A percentile compares a stretch with the other conserved stretches of the same genome.
Evolutionary conservation across 1,284 basidiomycete species (phyloP).

Genomic region (Ganoderma boninense): DNA sequence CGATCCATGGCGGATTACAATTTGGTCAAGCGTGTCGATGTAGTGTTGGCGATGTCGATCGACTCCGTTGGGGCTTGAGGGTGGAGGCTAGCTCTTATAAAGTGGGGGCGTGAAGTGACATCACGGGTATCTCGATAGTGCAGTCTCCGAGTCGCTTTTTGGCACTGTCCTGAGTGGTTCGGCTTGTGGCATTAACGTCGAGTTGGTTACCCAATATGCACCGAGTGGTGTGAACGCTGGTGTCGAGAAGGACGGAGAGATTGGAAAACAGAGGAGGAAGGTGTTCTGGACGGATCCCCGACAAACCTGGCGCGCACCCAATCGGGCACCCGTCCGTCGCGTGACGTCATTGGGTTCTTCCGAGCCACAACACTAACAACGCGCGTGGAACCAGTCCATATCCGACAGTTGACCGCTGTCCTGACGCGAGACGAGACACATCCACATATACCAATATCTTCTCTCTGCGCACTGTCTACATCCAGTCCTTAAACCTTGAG

Average conservation of each 20-base stretch:
- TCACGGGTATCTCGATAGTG: not conserved
- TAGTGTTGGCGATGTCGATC: not conserved
- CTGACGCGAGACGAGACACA: not conserved
- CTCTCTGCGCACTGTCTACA: not conserved
- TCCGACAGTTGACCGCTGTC: not conserved
- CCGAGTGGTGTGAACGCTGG: not conserved
- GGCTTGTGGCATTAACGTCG: not conserved
- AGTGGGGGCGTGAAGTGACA: not conserved
- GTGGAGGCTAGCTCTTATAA: not conserved
- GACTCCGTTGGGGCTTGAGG: not conserved
- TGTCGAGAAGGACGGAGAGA: not conserved
- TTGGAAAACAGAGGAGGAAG: not conserved
- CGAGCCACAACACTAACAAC: not conserved
- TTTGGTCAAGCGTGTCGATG: not conserved
- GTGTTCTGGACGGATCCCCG: conserved; percentile 18
- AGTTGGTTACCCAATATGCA: not conserved
- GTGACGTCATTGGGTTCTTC: conserved; percentile 28
- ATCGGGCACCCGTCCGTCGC: conserved; percentile 22
- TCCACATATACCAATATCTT: not conserved
- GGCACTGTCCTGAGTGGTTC: not conserved
- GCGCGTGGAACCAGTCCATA: not conserved
- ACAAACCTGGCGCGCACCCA: not conserved
- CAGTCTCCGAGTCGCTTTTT: not conserved
- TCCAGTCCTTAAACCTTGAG: conserved; percentile 25
- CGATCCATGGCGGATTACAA: conserved; percentile 51